Conservation (phyloP, 495 filamentous ascomycete genomes). For the Aspergillus mulundensis region DNA sequence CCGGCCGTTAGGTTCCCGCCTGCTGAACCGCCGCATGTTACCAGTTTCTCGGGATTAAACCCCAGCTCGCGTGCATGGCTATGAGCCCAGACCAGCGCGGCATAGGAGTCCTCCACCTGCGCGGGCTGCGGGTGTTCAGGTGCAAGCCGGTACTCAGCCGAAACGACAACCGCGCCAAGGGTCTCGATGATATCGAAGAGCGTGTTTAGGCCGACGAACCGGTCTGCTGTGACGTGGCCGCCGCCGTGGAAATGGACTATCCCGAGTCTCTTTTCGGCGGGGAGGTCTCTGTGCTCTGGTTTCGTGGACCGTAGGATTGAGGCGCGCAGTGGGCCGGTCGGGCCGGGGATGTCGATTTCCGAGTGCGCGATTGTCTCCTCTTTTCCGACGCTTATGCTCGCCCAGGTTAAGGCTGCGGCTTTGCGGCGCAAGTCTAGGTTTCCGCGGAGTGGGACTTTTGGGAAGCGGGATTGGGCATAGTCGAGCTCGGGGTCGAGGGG, state of each 20-base stretch:
- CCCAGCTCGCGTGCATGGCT: conserved; percentile 35
- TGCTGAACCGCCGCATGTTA: conserved; percentile 58
- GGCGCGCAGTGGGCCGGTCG: not conserved
- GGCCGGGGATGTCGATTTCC: not conserved
- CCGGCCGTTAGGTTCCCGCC: conserved; percentile 50
- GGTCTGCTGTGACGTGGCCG: conserved; percentile 18
- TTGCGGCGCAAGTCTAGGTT: not conserved
- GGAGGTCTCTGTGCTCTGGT: not conserved
- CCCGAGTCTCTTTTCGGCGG: not conserved
- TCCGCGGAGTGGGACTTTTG: not conserved
- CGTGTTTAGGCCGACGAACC: conserved; percentile 1
- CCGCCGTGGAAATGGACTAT: conserved; percentile 18
- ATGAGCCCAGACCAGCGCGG: conserved; percentile 40
- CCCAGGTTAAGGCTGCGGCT: not conserved
- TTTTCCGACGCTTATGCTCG: not conserved
- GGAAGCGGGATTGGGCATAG: not conserved
- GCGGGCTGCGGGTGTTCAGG: conserved; percentile 33
- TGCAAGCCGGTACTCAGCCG: conserved; percentile 34
- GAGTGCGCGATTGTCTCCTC: not conserved
- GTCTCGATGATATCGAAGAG: conserved; percentile 9
- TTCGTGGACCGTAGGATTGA: not conserved
- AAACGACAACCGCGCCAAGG: conserved; percentile 21
- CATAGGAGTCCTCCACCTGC: conserved; percentile 35
- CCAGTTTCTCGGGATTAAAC: conserved; percentile 55
- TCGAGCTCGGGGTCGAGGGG: not conserved